Percentiles rank a stretch among this genome's conserved stretches.
phyloP scores from a whole-genome alignment of 2,329 filamentous ascomycete species.

The Incumbomyces delicatus region DNA sequence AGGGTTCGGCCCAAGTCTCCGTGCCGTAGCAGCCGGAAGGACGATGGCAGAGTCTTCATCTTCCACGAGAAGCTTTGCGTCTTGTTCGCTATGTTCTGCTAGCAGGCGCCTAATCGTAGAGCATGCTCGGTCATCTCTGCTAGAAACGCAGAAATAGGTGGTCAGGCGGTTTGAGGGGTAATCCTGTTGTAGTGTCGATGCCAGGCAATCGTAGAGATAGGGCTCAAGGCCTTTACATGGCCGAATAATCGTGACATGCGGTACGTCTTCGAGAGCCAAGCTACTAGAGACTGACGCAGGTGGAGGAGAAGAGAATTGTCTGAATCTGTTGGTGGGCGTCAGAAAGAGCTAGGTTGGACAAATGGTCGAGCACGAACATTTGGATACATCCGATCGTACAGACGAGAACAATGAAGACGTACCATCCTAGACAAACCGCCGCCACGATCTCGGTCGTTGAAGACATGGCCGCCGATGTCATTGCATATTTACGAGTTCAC shows the following conservation, averaged over 20 bases:
- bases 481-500: not conserved
- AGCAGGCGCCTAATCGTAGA: constrained; percentile 63
- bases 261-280: constrained; percentile 42
- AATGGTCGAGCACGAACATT: constrained; percentile 37
- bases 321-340: constrained; percentile 35
- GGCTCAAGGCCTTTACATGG: constrained; percentile 90
- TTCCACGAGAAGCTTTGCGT: constrained; percentile 69
- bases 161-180: constrained; percentile 70
- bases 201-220: constrained; percentile 82
- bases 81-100: constrained; percentile 59
- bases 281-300: constrained; percentile 32
- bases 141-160: constrained; percentile 72
- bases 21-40: constrained; percentile 26
- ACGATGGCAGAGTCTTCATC: constrained; percentile 66
- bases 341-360: constrained; percentile 9
- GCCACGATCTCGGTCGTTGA: constrained; percentile 29
- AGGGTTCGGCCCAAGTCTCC: constrained; percentile 78
- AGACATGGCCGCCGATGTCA: constrained; percentile 12
- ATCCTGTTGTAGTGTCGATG: constrained; percentile 69
- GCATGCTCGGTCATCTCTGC: constrained; percentile 64
- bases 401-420: constrained; percentile 44
- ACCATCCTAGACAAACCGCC: constrained; percentile 46
- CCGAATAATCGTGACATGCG: constrained; percentile 81
- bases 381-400: constrained; percentile 50
- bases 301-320: constrained; percentile 42